Evolutionary conservation across 495 filamentous ascomycete species (phyloP).

Genomic region (Cercophora sp.): DNA sequence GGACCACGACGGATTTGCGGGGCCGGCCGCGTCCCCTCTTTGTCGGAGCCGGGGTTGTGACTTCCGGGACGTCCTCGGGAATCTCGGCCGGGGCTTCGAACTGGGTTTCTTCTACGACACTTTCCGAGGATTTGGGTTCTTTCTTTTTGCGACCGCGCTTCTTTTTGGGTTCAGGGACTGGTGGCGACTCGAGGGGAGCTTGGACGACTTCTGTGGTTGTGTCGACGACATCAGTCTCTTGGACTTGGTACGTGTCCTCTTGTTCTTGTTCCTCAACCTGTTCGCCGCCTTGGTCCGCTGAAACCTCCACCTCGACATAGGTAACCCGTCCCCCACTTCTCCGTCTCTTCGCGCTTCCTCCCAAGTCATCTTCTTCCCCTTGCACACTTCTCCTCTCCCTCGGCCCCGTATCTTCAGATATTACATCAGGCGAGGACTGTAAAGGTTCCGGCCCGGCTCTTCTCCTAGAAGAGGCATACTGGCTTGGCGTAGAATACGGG

Average conservation of each 20-base stretch:
- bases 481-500: conserved; percentile 24
- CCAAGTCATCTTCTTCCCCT: too few relatives aligned
- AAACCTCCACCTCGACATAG: not conserved
- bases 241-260: too few relatives aligned
- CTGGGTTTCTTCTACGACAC: not conserved
- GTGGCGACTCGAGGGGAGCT: too few relatives aligned
- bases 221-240: too few relatives aligned
- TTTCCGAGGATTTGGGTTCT: not conserved
- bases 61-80: not conserved
- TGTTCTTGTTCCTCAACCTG: not conserved
- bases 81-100: not conserved
- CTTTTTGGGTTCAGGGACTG: not conserved
- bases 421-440: conserved; percentile 5
- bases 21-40: conserved; percentile 20
- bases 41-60: not conserved
- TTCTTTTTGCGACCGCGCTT: conserved; percentile 23
- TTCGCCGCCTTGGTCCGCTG: not conserved
- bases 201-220: too few relatives aligned
- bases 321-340: not conserved
- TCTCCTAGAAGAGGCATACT: conserved; percentile 11
- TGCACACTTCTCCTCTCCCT: conserved; percentile 2
- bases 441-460: not conserved
- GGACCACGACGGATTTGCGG: conserved; percentile 8
- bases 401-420: conserved; percentile 10
- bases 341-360: not conserved